Percentiles rank a stretch among this genome's conserved stretches.
Conservation (phyloP, 2,329 filamentous ascomycete genomes). For the Curvularia hawaiiensis region DNA sequence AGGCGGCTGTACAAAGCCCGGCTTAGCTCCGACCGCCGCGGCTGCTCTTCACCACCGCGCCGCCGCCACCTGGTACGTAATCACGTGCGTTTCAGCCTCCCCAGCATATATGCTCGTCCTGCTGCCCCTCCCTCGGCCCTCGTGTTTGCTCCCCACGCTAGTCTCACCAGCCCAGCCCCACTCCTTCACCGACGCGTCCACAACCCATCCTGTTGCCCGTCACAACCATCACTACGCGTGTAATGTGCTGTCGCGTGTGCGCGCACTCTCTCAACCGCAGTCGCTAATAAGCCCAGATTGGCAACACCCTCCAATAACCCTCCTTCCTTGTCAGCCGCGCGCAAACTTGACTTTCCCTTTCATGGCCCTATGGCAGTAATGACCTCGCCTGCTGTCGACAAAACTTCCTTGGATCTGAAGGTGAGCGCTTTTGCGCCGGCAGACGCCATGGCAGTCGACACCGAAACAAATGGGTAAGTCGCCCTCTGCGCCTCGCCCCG, state of each 20-base stretch:
- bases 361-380: conserved; percentile 50
- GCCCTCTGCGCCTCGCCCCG: conserved; percentile 25
- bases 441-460: conserved; percentile 59
- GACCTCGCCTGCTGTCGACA: conserved; percentile 46
- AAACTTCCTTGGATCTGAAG: conserved; percentile 56
- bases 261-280: conserved; percentile 8
- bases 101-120: conserved; percentile 27
- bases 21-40: conserved; percentile 32
- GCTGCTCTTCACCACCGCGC: conserved; percentile 25
- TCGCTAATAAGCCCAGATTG: conserved; percentile 24
- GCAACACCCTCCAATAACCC: conserved; percentile 17
- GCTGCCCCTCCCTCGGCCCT: conserved; percentile 27
- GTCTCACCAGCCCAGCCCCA: conserved; percentile 24
- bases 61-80: conserved; percentile 32
- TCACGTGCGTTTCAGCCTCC: conserved; percentile 45
- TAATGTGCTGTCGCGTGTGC: conserved; percentile 24
- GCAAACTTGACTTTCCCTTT: conserved; percentile 31
- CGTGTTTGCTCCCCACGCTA: conserved; percentile 22
- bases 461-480: conserved; percentile 65
- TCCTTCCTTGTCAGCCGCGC: conserved; percentile 23
- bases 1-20: conserved; percentile 19
- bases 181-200: conserved; percentile 20
- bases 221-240: conserved; percentile 23
- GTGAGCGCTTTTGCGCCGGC: conserved; percentile 52
- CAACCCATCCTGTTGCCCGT: conserved; percentile 5